A percentile compares a stretch with the other conserved stretches of the same genome.
These are phyloP conservation scores for Suillus subaureus DNA, from an alignment of 768 basidiomycete species.

Conservation along the genomic window DNA sequence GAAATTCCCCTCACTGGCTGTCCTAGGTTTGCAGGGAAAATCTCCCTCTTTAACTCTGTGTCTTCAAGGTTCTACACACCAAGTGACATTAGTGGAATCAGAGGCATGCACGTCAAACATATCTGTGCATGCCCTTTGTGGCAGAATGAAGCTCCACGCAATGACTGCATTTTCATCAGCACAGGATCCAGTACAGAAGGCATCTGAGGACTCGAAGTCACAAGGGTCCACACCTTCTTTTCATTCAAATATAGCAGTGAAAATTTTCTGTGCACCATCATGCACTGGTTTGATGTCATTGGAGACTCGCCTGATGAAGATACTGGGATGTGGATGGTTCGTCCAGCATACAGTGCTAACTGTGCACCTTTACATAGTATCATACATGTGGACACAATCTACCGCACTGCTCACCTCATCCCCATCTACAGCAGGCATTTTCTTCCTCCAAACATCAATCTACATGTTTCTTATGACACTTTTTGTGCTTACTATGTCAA, in stretches of 20 bases:
- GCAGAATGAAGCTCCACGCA: conserved; percentile 17
- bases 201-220: conserved; percentile 28
- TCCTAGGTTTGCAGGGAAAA: conserved; percentile 12
- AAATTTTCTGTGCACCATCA: conserved; percentile 26
- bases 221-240: conserved; percentile 23
- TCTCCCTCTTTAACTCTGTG: conserved; percentile 4
- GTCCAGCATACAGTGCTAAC: conserved; percentile 11
- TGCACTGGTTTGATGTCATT: conserved; percentile 25
- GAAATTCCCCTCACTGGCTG: conserved; percentile 17
- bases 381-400: conserved; percentile 30
- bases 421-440: conserved; percentile 18
- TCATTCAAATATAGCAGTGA: conserved; percentile 17
- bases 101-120: conserved; percentile 30
- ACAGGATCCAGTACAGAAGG: conserved; percentile 12
- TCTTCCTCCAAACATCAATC: conserved; percentile 8
- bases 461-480: background rate
- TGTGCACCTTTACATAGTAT: conserved; percentile 5
- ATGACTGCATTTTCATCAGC: conserved; percentile 30
- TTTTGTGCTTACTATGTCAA: background rate
- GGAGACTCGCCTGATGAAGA: conserved; percentile 19
- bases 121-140: conserved; percentile 27
- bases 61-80: conserved; percentile 10
- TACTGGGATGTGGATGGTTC: conserved; percentile 31
- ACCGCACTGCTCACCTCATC: conserved; percentile 32
- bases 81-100: conserved; percentile 20